Base-by-base conservation (phyloP, 2,329 filamentous ascomycete species). In the Xylariaceae sp. region DNA sequence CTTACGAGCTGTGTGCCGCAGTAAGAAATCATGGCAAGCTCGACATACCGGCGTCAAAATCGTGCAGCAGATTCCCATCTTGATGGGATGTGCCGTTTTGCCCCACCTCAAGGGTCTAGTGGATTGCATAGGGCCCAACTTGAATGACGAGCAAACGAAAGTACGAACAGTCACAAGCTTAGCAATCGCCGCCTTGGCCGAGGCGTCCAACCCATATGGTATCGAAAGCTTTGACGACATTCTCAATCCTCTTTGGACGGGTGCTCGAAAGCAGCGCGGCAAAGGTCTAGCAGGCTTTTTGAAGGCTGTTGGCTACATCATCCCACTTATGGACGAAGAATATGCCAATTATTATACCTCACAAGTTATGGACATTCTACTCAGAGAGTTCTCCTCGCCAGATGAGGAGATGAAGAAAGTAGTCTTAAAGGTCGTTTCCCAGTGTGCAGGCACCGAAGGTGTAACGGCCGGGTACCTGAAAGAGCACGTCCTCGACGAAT, bases 371-470 rank as follows among this genome's bases (percentile, higher is more conserved):
- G 94, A 97, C 69, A 97, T 97, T 62, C 75, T 99, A 12, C 82
- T 97, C 30, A 85, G 94, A 62, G 94, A 99, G 66, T 99, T 99
- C 64, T 88, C 90, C 6, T 96, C 92, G 1, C 94, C 94, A 0
- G 94, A 99, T 58, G 94, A 99, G 70, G 94, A 99, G 71, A 99
- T 99, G 94, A 99, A 97, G 74, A 99, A 99, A 75, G 94, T 99
- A 1, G 94, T 99, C 7, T 75, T 99, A 51, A 97, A 97, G 71
- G 94, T 99, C 27, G 85, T 99, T 14, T 96, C 91, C 15, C 94
- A 99, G 66, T 97, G 94, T 65, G 89, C 94, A 7, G 87, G 87
- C 59, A 97, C 92, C 2, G 88, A 95, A 64, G 94, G 94, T 72
- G 94, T 99, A 27, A 97, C 94, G 32, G 88, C 91, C 33, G 87